phyloP scores from a whole-genome alignment of 2,329 filamentous ascomycete species.

The Calonectria pseudoreteaudii region DNA sequence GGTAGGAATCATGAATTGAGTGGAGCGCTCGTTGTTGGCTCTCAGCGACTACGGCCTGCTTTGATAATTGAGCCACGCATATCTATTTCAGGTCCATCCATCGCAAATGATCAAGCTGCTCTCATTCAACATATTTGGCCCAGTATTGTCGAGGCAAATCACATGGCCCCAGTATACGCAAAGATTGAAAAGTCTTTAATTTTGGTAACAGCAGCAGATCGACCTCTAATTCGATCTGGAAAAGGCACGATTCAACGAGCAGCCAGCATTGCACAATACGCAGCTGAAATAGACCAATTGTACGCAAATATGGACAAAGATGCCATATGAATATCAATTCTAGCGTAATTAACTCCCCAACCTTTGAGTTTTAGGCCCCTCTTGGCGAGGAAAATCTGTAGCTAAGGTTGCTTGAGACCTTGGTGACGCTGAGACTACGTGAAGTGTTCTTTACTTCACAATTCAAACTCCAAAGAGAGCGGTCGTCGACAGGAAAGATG shows the following conservation, averaged over 20 bases:
- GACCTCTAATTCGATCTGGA: not conserved
- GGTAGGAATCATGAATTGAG: not conserved
- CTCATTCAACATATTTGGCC: not conserved
- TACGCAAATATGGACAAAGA: not conserved
- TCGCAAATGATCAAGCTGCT: not conserved
- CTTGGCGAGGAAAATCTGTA: too few relatives aligned
- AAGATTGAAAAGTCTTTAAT: not conserved
- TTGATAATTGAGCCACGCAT: not conserved
- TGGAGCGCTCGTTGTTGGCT: not conserved
- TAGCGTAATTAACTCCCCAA: too few relatives aligned
- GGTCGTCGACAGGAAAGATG: too few relatives aligned
- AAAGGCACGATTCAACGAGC: not conserved
- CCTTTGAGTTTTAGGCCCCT: too few relatives aligned
- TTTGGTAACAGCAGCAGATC: not conserved
- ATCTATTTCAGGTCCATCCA: not conserved
- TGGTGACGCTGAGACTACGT: too few relatives aligned
- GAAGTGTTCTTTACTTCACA: too few relatives aligned
- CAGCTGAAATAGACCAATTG: not conserved
- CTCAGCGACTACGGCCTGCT: not conserved
- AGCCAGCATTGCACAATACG: not conserved
- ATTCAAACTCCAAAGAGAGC: too few relatives aligned
- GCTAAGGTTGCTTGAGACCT: too few relatives aligned
- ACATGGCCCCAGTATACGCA: not conserved
- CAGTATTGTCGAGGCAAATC: not conserved
- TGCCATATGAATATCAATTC: too few relatives aligned